These are phyloP conservation scores for Mortierella hygrophila DNA, from an alignment of 192 early-diverging fungal genomes.

Conservation along the genomic window DNA sequence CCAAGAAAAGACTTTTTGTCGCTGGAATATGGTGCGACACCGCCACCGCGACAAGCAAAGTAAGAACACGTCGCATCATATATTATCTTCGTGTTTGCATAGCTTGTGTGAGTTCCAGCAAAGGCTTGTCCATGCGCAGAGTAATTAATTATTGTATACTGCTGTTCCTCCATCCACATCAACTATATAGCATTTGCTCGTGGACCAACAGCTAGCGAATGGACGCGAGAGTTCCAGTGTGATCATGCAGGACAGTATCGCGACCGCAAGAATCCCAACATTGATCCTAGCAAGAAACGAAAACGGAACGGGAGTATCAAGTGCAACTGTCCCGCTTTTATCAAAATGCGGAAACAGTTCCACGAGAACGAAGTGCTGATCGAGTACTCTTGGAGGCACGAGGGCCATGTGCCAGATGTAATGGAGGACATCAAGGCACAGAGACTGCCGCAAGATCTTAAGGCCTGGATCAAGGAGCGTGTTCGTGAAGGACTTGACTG, in stretches of 20 bases:
- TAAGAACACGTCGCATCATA: neutral
- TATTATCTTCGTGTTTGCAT: neutral
- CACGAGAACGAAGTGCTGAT: constrained; percentile 40
- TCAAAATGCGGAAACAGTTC: constrained; percentile 52
- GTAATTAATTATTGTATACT: neutral
- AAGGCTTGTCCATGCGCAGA: too few relatives aligned
- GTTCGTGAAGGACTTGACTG: constrained; percentile 41
- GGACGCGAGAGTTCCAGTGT: constrained; percentile 48
- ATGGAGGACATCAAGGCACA: constrained; percentile 53
- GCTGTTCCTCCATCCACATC: neutral
- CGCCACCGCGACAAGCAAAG: constrained; percentile 44
- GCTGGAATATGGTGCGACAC: constrained; percentile 47
- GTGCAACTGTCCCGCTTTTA: constrained; percentile 50
- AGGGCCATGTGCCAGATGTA: constrained; percentile 44
- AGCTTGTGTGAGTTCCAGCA: neutral
- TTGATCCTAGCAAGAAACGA: constrained; percentile 49
- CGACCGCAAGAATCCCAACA: constrained; percentile 45
- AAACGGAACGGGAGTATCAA: constrained; percentile 47
- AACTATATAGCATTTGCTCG: constrained; percentile 30
- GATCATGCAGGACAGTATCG: constrained; percentile 53
- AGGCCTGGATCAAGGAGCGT: constrained; percentile 42
- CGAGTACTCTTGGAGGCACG: constrained; percentile 51
- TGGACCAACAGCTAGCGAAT: constrained; percentile 50
- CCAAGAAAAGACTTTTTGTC: constrained; percentile 24
- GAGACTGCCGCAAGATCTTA: constrained; percentile 48